A percentile compares a stretch with the other conserved stretches of the same genome.
Conservation (phyloP, 2,329 filamentous ascomycete genomes). For the Dothistroma pini region DNA sequence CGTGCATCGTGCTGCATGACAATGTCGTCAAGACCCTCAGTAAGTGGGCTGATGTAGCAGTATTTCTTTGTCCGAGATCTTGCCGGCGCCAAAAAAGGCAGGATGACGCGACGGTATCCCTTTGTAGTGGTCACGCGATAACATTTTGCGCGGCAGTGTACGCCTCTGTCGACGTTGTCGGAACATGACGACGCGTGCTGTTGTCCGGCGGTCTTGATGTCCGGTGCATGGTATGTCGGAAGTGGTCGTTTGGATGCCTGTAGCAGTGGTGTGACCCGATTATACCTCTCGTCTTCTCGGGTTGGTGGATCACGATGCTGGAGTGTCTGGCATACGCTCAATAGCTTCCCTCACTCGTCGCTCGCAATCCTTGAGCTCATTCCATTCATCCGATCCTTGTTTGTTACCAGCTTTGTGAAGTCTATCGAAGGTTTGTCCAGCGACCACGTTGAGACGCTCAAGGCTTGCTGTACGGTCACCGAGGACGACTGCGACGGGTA, state of each 20-base stretch:
- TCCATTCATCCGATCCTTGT: neutral
- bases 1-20: neutral
- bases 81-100: neutral
- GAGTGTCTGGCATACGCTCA: neutral
- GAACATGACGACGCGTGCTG: no score
- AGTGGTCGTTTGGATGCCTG: neutral
- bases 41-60: neutral
- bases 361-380: neutral
- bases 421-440: neutral
- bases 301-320: neutral
- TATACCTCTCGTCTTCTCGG: neutral
- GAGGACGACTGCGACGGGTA: neutral
- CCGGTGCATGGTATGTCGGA: neutral
- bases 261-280: neutral
- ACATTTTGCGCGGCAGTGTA: neutral
- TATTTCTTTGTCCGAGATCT: neutral
- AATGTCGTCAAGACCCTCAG: neutral
- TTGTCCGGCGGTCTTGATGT: no score
- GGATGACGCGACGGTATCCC: neutral
- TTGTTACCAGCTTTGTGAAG: neutral
- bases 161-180: no score
- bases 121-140: neutral
- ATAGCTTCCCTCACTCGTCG: conserved; percentile 1
- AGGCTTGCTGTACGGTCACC: neutral
- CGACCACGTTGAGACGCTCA: neutral